Percentiles rank a stretch among this genome's conserved stretches.
Conservation (phyloP, 2,329 filamentous ascomycete genomes). For the Westerdykella aurantiaca region DNA sequence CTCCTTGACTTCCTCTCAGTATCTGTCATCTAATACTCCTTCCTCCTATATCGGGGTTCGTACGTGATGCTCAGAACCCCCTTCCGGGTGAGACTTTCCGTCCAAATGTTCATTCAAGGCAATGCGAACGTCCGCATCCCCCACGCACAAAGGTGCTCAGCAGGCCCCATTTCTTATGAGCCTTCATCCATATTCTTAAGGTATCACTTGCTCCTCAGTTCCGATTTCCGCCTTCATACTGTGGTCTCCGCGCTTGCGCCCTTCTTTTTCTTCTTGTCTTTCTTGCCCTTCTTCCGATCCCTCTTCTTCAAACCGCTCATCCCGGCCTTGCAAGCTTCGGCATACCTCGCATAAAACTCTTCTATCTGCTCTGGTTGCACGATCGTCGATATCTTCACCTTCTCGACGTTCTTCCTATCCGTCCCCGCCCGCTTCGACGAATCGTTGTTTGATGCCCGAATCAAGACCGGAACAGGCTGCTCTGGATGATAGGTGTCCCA, state of each 20-base stretch:
- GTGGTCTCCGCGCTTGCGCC: constrained; percentile 25
- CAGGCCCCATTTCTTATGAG: too few species aligned
- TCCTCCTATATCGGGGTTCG: too few species aligned
- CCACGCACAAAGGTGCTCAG: too few species aligned
- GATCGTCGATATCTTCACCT: constrained; percentile 74
- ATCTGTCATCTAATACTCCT: too few species aligned
- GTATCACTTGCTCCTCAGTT: background rate
- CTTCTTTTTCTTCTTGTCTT: constrained; percentile 62
- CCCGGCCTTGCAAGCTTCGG: constrained; percentile 81
- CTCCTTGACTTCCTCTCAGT: too few species aligned
- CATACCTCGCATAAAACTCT: constrained; percentile 75
- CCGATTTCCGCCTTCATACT: constrained; percentile 9
- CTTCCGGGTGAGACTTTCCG: too few species aligned
- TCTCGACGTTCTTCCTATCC: constrained; percentile 45
- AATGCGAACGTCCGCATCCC: too few species aligned
- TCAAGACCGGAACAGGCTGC: constrained; percentile 63
- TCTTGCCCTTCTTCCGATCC: constrained; percentile 79
- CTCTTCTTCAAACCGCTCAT: constrained; percentile 90
- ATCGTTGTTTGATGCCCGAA: constrained; percentile 77
- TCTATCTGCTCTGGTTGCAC: constrained; percentile 73
- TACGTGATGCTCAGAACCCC: too few species aligned
- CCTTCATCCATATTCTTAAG: too few species aligned
- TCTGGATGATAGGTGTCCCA: constrained; percentile 54
- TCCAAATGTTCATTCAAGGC: too few species aligned
- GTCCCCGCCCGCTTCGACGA: constrained; percentile 45